These are phyloP conservation scores for Scedosporium apiospermum DNA, from an alignment of 2,329 filamentous ascomycete genomes.

Conservation along the genomic window DNA sequence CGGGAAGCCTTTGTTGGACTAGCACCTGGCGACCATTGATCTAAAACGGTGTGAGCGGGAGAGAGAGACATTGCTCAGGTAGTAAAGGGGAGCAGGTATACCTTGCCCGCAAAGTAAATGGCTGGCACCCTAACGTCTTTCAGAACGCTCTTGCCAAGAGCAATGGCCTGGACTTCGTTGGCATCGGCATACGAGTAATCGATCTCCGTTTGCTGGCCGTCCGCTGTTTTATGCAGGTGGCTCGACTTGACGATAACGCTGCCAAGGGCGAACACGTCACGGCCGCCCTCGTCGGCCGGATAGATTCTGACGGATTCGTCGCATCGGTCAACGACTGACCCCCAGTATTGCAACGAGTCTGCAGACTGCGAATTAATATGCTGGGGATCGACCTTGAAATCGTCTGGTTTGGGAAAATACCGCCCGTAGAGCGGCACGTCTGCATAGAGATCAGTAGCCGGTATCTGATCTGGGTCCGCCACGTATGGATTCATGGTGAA, in stretches of 20 bases:
- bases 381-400: constrained; percentile 11
- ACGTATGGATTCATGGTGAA: constrained; percentile 10
- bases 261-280: constrained; percentile 31
- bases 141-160: constrained; percentile 19
- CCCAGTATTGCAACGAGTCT: constrained; percentile 21
- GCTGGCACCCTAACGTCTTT: constrained; percentile 21
- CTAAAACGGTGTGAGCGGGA: constrained; percentile 13
- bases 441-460: constrained; percentile 9
- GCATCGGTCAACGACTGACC: constrained; percentile 21
- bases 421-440: constrained; percentile 13
- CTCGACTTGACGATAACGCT: constrained; percentile 29
- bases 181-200: constrained; percentile 30
- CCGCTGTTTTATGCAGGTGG: constrained; percentile 18
- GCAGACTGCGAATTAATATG: constrained; percentile 16
- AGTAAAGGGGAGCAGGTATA: constrained; percentile 11
- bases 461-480: constrained; percentile 10
- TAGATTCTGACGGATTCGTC: constrained; percentile 20
- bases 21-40: constrained; percentile 25
- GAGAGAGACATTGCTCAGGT: not conserved
- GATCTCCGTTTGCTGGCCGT: constrained; percentile 2
- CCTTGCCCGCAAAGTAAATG: constrained; percentile 29
- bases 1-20: constrained; percentile 27
- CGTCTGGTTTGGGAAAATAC: constrained; percentile 9
- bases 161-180: constrained; percentile 26
- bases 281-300: constrained; percentile 20